phyloP scores from a whole-genome alignment of 2,329 filamentous ascomycete genomes.

The Epichloe coenophiala region DNA sequence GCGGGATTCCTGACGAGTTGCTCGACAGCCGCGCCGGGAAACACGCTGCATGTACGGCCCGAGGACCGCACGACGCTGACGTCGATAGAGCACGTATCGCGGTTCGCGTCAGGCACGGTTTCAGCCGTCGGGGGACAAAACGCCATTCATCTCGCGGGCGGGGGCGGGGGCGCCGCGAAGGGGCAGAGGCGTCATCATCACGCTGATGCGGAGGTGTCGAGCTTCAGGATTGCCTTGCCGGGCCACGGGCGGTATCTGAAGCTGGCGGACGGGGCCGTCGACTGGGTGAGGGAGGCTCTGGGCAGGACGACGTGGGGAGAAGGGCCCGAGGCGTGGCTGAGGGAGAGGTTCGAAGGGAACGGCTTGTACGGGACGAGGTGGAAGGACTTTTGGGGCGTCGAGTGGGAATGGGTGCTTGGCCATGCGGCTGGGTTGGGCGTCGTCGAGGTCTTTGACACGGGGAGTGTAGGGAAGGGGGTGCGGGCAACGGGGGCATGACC shows the following conservation, averaged over 20 bases:
- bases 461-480: constrained; percentile 57
- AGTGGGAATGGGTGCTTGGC: constrained; percentile 58
- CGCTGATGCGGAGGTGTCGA: constrained; percentile 4
- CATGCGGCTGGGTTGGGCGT: constrained; percentile 58
- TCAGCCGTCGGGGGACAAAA: constrained; percentile 57
- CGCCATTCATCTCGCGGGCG: constrained; percentile 50
- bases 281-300: constrained; percentile 47
- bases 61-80: constrained; percentile 42
- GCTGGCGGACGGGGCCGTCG: constrained; percentile 45
- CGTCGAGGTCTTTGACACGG: constrained; percentile 62
- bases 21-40: constrained; percentile 16
- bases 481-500: constrained; percentile 25
- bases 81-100: constrained; percentile 48
- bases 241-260: constrained; percentile 55
- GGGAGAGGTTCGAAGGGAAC: constrained; percentile 60
- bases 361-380: constrained; percentile 33
- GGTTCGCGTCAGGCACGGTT: constrained; percentile 53
- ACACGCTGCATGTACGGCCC: constrained; percentile 31
- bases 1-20: constrained; percentile 52
- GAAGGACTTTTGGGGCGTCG: constrained; percentile 55
- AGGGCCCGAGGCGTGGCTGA: constrained; percentile 45
- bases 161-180: constrained; percentile 48
- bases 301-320: constrained; percentile 47
- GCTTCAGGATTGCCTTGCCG: constrained; percentile 48
- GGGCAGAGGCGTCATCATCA: constrained; percentile 12